Conservation (phyloP, 163 green algal genomes). For the Prototheca wickerhamii region DNA sequence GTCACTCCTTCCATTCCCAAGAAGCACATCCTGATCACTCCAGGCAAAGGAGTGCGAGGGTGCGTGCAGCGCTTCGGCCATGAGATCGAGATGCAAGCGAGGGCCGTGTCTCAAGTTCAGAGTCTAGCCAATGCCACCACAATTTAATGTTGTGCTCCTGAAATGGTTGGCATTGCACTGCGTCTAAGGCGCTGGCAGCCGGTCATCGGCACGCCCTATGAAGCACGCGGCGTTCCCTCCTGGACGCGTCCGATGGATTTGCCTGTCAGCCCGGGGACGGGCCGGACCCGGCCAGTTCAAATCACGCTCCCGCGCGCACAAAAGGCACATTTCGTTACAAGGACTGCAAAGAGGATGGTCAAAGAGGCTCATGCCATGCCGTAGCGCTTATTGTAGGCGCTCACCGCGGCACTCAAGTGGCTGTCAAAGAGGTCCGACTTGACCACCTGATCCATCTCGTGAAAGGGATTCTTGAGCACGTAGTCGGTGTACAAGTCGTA, state of each 20-base stretch:
- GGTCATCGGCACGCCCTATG: too few species aligned
- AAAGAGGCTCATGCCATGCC: constrained; percentile 1
- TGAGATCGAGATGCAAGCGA: too few species aligned
- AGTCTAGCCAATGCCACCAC: too few species aligned
- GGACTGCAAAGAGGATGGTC: not conserved
- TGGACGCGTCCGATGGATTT: too few species aligned
- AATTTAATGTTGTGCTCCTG: too few species aligned
- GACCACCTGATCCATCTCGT: constrained; percentile 93
- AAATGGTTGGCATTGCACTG: too few species aligned
- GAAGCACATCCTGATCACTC: not conserved
- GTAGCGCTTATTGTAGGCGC: constrained; percentile 27
- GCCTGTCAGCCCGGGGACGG: too few species aligned
- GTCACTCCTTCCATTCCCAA: not conserved
- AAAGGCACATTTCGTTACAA: not conserved
- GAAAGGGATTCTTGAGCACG: constrained; percentile 97
- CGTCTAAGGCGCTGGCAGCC: too few species aligned
- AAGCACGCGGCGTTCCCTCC: too few species aligned
- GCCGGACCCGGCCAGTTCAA: not conserved
- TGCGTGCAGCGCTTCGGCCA: too few species aligned
- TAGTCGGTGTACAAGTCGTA: constrained; percentile 94
- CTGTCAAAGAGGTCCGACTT: constrained; percentile 89
- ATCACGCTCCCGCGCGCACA: too few species aligned
- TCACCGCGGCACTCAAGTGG: constrained; percentile 25
- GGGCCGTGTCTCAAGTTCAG: too few species aligned
- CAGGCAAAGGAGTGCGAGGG: not conserved